Conservation (phyloP, 768 basidiomycete species). For the Tricholoma furcatifolium region DNA sequence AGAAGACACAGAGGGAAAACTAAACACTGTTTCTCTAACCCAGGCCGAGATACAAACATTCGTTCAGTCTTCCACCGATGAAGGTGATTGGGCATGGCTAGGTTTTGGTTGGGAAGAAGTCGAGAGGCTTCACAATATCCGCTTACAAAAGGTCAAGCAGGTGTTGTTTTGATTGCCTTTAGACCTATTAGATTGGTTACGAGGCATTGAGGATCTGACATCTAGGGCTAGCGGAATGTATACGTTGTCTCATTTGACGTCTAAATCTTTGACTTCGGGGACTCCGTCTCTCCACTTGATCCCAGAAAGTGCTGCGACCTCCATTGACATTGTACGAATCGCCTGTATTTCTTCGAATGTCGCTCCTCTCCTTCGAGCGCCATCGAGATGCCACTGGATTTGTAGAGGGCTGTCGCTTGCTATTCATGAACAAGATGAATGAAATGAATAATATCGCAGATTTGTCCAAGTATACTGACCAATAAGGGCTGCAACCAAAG, state of each 20-base stretch:
- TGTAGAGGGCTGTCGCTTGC: slow-evolving; percentile 62
- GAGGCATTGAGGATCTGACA: too few species aligned
- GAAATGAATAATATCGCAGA: neutral
- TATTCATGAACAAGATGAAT: neutral
- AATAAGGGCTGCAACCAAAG: slow-evolving; percentile 60
- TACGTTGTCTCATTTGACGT: neutral
- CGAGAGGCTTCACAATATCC: slow-evolving; percentile 2
- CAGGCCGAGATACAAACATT: slow-evolving; percentile 12
- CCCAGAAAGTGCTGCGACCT: slow-evolving; percentile 45
- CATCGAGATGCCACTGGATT: slow-evolving; percentile 63
- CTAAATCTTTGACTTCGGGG: slow-evolving; percentile 39
- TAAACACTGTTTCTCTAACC: slow-evolving; percentile 10
- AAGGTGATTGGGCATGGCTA: slow-evolving; percentile 16
- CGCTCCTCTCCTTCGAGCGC: slow-evolving; percentile 55
- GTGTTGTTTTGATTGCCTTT: neutral
- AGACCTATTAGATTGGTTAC: neutral
- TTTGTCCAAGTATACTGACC: neutral
- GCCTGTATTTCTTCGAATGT: slow-evolving; percentile 50
- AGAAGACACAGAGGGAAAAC: neutral
- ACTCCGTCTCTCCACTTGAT: slow-evolving; percentile 51
- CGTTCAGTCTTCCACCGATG: slow-evolving; percentile 10
- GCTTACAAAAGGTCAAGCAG: neutral
- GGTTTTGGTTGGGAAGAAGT: slow-evolving; percentile 17
- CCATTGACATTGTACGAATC: slow-evolving; percentile 54
- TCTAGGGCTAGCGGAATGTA: too few species aligned